Conservation (phyloP, 148 eudicot species). For the Nyssa sinensis region DNA sequence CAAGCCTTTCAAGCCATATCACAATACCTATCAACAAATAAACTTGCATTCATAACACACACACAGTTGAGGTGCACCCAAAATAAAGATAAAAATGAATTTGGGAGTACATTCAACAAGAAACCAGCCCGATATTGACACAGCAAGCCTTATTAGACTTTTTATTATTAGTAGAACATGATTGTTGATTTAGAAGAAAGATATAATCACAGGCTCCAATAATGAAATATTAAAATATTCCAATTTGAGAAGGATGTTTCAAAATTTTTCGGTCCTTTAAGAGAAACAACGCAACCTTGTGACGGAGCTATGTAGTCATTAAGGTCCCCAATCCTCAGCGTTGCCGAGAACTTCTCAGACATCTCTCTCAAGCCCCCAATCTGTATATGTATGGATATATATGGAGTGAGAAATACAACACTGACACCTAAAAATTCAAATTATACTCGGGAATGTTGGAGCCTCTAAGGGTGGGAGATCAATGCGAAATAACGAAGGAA, state of each 20-base stretch:
- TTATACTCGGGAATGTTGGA: neutral
- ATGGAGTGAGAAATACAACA: neutral
- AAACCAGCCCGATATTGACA: neutral
- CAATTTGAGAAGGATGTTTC: neutral
- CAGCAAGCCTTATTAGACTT: slow-evolving; percentile 2
- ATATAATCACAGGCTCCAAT: neutral
- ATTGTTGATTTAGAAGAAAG: neutral
- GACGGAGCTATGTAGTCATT: slow-evolving; percentile 90
- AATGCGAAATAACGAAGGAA: neutral
- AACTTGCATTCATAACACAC: too few species aligned
- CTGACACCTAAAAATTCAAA: neutral
- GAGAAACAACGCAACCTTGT: slow-evolving; percentile 81
- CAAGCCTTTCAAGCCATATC: too few species aligned
- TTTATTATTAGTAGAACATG: too few species aligned
- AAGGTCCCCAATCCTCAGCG: slow-evolving; percentile 73
- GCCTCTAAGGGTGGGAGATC: neutral
- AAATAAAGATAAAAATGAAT: too few species aligned
- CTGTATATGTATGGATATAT: neutral
- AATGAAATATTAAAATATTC: neutral
- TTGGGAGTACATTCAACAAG: neutral
- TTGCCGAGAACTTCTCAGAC: slow-evolving; percentile 78
- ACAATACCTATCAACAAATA: too few species aligned
- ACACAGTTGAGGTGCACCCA: too few species aligned
- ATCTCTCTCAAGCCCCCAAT: slow-evolving; percentile 26
- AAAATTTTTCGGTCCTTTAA: slow-evolving; percentile 37